phyloP scores from a whole-genome alignment of 2,329 filamentous ascomycete genomes.

The Purpureocillium takamizusanense region DNA sequence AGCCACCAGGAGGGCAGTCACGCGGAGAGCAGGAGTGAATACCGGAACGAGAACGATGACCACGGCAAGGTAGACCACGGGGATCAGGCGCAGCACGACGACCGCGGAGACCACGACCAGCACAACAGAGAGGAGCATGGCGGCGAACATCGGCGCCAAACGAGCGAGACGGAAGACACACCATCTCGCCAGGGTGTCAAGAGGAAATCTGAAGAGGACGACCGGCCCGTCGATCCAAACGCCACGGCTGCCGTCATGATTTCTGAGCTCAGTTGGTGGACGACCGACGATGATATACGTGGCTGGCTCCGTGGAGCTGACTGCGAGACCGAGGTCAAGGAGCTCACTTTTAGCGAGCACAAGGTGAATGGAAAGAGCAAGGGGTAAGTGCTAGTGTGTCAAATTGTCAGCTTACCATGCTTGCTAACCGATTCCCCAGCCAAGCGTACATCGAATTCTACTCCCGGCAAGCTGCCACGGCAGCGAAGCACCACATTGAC shows the following conservation, averaged over 20 bases:
- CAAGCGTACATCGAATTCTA: slow-evolving; percentile 80
- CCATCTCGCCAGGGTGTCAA: slow-evolving; percentile 41
- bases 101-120: slow-evolving; percentile 19
- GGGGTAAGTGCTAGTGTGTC: slow-evolving; percentile 75
- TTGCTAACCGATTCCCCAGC: slow-evolving; percentile 21
- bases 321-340: slow-evolving; percentile 77
- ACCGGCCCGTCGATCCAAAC: slow-evolving; percentile 47
- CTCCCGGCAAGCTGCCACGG: slow-evolving; percentile 75
- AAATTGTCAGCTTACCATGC: not conserved
- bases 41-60: slow-evolving; percentile 19
- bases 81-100: slow-evolving; percentile 9
- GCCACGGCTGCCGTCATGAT: slow-evolving; percentile 69
- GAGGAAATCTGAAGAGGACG: slow-evolving; percentile 51
- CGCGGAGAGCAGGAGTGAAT: slow-evolving; percentile 27
- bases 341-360: slow-evolving; percentile 95
- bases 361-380: slow-evolving; percentile 99
- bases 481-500: slow-evolving; percentile 76
- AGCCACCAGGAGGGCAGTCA: slow-evolving; percentile 18
- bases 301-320: slow-evolving; percentile 74
- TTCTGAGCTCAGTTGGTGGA: slow-evolving; percentile 94
- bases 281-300: slow-evolving; percentile 87
- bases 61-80: slow-evolving; percentile 13
- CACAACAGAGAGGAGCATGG: slow-evolving; percentile 23
- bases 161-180: slow-evolving; percentile 12
- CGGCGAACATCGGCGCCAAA: slow-evolving; percentile 13